Base-by-base conservation (phyloP, 2,329 filamentous ascomycete species). In the Paecilomyces formosus region DNA sequence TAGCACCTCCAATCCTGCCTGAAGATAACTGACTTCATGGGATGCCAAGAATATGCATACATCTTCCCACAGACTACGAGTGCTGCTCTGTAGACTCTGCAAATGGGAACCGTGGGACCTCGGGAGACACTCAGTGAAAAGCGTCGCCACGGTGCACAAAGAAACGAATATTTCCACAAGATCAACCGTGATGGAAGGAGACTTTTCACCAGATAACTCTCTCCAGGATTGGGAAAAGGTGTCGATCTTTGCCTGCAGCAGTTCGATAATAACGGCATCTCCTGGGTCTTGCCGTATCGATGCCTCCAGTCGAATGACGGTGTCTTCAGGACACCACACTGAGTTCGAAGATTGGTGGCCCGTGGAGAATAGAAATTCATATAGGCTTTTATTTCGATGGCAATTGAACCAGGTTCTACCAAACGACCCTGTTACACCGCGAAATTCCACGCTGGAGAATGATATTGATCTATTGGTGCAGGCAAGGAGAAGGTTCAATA, bases 401-500 rank as follows among this genome's bases (percentile, higher is more conserved):
- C 73, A 72, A 57, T 72, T 72, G 13, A 77, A 66, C 72, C 77
- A 81, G 21, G 75, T 71, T 63, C 62, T 72, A 3, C 66, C 65
- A 53, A 77, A 65, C 9, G 63, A 58, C 11, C 72, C 67, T 9
- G 64, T 60, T 22, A 69, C 64, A 5, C 69, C 72, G 55, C 62
- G 62, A 55, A 64, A 63, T 31, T 61, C 64, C 39, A 58, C 39
- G 22, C 58, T 58, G 9, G 70, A 61, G 22, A 64, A 45, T 49
- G 67, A 61, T 30, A 72, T 69, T 3, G 72, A 59, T 45, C 78
- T 74, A 60, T 89, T 89, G 39, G 88, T 85, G 65, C 89, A 90
- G 15, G 82, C 81, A 60, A 85, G 78, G n/a, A 96, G 70, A 3
- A 96, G 74, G 62, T 85, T 85, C 39, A 89, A 74, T 22, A 96